phyloP scores from a whole-genome alignment of 305 asterid species.

The Fraxinus sp. region DNA sequence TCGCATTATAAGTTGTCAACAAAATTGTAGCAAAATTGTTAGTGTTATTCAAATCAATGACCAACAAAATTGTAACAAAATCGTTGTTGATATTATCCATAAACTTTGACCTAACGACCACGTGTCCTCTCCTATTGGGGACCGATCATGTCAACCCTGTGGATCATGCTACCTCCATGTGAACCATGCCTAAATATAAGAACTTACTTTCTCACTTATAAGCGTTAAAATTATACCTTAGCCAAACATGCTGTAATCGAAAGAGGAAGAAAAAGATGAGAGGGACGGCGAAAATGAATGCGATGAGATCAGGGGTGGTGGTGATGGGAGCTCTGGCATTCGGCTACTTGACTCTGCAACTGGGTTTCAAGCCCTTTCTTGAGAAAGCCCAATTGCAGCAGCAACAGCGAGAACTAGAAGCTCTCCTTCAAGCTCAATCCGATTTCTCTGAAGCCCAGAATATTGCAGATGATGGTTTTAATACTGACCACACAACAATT shows the following conservation, averaged over 20 bases:
- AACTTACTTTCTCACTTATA: not conserved
- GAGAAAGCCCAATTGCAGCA: conserved; percentile 60
- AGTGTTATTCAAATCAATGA: too few species aligned
- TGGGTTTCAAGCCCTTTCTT: conserved; percentile 75
- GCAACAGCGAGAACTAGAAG: conserved; percentile 48
- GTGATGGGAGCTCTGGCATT: conserved; percentile 76
- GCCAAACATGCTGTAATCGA: not conserved
- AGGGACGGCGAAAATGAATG: conserved; percentile 64
- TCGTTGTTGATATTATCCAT: too few species aligned
- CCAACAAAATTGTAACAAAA: too few species aligned
- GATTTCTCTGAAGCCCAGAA: conserved; percentile 27
- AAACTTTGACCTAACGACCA: too few species aligned
- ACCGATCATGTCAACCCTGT: too few species aligned
- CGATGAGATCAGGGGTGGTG: conserved; percentile 70
- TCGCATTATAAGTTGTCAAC: too few species aligned
- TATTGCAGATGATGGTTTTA: conserved; percentile 25
- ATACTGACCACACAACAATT: not conserved
- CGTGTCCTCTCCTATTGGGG: too few species aligned
- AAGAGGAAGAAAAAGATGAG: conserved; percentile 25
- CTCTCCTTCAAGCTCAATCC: conserved; percentile 36
- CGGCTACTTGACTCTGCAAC: conserved; percentile 69
- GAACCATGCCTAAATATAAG: too few species aligned
- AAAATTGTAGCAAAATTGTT: too few species aligned
- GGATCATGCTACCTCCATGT: too few species aligned
- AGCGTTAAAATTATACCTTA: not conserved